These are phyloP conservation scores for Suaeda aralocaspica DNA, from an alignment of 148 eudicot genomes.

Conservation along the genomic window DNA sequence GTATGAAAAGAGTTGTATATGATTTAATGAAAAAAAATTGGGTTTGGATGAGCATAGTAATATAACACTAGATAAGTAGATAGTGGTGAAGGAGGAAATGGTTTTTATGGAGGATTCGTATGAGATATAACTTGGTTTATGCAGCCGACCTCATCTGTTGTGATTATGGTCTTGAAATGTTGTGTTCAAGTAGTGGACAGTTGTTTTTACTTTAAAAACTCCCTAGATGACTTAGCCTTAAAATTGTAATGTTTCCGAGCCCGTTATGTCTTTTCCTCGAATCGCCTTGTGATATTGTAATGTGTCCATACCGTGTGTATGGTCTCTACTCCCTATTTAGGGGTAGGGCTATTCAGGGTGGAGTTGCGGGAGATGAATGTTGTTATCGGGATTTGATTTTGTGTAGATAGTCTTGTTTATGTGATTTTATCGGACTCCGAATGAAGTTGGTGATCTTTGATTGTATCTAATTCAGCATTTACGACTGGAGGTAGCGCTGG, in stretches of 20 bases:
- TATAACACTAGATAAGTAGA: no score
- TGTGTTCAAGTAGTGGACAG: not conserved
- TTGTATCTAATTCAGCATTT: slow-evolving; percentile 45
- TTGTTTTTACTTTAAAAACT: slow-evolving; percentile 1
- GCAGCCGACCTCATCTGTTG: not conserved
- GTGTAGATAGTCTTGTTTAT: not conserved
- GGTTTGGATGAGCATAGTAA: not conserved
- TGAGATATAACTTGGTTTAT: not conserved
- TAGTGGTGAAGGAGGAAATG: not conserved
- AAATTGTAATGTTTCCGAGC: not conserved
- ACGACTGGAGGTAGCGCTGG: slow-evolving; percentile 52
- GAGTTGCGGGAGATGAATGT: not conserved
- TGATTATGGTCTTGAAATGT: not conserved
- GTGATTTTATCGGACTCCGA: not conserved
- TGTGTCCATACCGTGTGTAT: not conserved
- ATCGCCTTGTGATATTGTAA: no score
- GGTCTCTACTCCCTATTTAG: not conserved
- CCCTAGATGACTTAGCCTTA: not conserved
- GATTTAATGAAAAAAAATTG: not conserved
- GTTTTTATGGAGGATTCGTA: not conserved
- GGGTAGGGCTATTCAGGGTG: not conserved
- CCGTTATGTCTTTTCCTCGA: not conserved
- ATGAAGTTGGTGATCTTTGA: slow-evolving; percentile 3
- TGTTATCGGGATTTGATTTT: not conserved
- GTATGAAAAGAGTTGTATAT: not conserved